These are phyloP conservation scores for Carex cristatella DNA, from an alignment of 176 grass and related monocot species.

Conservation along the genomic window DNA sequence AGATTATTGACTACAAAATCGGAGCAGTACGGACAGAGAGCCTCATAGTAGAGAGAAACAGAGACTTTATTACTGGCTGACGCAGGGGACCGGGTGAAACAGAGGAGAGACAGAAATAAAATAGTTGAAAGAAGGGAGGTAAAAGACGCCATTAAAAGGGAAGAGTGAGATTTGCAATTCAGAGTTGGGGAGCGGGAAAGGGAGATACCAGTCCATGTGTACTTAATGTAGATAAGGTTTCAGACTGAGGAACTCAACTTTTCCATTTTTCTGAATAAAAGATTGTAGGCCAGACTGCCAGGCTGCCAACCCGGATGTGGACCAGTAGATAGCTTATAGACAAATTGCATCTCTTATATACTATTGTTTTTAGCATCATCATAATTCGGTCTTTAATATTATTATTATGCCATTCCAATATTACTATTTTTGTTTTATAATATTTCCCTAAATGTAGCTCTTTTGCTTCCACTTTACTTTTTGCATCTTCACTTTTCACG, in stretches of 20 bases:
- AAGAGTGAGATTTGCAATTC: neutral
- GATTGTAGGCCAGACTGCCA: neutral
- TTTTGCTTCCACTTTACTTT: neutral
- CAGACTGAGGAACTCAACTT: neutral
- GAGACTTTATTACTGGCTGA: conserved; percentile 35
- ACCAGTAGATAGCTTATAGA: neutral
- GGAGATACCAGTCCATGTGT: neutral
- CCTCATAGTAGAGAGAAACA: conserved; percentile 70
- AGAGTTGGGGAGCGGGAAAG: neutral
- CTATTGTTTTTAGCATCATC: neutral
- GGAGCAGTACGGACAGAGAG: conserved; percentile 74
- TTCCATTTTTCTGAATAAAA: neutral
- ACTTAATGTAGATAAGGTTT: conserved; percentile 18
- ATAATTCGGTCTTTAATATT: neutral
- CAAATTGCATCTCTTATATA: neutral
- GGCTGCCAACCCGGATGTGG: neutral
- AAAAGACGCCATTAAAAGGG: conserved; percentile 37
- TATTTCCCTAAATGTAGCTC: neutral
- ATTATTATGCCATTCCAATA: no score
- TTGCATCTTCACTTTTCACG: neutral
- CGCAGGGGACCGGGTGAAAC: conserved; percentile 24
- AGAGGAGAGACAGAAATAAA: conserved; percentile 27
- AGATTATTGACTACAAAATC: conserved; percentile 56
- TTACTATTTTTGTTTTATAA: neutral
- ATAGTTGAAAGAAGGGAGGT: conserved; percentile 15